These are phyloP conservation scores for Botrytis pseudocinerea DNA, from an alignment of 2,329 filamentous ascomycete species.

Conservation along the genomic window DNA sequence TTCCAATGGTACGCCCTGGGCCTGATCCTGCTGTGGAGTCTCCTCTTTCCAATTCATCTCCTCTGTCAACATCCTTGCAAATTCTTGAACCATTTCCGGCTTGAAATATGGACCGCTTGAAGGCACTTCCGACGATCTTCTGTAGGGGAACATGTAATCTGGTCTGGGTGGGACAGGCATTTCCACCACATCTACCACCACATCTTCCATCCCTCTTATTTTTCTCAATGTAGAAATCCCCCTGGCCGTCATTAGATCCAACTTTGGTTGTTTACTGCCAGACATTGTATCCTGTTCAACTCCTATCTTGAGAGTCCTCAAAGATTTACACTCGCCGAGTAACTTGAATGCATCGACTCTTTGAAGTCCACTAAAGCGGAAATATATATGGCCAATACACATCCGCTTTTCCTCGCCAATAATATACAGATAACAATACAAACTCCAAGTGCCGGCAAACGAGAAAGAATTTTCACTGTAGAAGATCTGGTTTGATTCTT, in stretches of 20 bases:
- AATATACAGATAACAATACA: constrained; percentile 12
- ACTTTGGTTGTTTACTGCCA: not conserved
- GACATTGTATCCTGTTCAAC: not conserved
- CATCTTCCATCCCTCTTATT: constrained; percentile 7
- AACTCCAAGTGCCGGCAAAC: not conserved
- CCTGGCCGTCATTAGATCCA: constrained; percentile 2
- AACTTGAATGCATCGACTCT: not conserved
- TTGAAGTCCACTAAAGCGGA: not conserved
- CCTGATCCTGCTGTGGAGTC: not conserved
- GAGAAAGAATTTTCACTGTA: not conserved
- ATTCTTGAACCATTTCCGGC: not conserved
- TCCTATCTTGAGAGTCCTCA: not conserved
- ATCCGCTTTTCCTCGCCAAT: not conserved
- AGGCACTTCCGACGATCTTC: not conserved
- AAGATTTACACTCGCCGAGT: constrained; percentile 10
- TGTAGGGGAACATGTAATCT: not conserved
- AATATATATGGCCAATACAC: not conserved
- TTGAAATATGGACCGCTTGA: not conserved
- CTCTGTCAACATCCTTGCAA: not conserved
- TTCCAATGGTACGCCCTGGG: not conserved
- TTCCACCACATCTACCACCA: constrained; percentile 8
- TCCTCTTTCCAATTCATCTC: not conserved
- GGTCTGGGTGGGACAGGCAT: no score
- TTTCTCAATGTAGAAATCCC: not conserved
- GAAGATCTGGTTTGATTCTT: not conserved